phyloP scores from a whole-genome alignment of 768 basidiomycete genomes.

The Megacollybia marginata region DNA sequence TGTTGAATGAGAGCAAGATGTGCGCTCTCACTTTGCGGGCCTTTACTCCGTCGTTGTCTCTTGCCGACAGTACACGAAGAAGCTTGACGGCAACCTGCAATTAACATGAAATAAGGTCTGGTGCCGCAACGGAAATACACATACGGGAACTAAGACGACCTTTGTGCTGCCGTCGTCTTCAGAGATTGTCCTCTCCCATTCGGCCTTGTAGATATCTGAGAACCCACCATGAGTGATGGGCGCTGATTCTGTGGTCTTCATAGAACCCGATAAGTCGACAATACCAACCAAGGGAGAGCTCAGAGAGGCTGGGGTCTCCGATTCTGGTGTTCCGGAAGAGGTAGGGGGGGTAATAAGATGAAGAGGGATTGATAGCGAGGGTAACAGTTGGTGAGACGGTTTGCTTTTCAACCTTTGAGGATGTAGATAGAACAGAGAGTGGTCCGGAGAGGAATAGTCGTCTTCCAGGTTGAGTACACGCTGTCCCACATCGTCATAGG shows the following conservation, averaged over 20 bases:
- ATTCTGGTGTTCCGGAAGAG: constrained; percentile 2
- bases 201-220: constrained; percentile 41
- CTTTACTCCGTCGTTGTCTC: constrained; percentile 25
- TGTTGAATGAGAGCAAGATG: background rate
- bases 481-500: no score
- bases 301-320: constrained; percentile 19
- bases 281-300: constrained; percentile 24
- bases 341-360: background rate
- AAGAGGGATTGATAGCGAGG: background rate
- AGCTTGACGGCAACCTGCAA: constrained; percentile 41
- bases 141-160: constrained; percentile 4
- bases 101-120: background rate
- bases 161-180: constrained; percentile 5
- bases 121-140: background rate
- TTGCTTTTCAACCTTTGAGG: background rate
- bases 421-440: no score
- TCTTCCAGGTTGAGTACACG: no score
- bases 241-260: constrained; percentile 16
- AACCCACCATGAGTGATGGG: constrained; percentile 40
- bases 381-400: background rate
- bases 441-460: no score
- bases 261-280: constrained; percentile 22
- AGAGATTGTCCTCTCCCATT: constrained; percentile 17
- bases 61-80: constrained; percentile 25
- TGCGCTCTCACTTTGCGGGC: constrained; percentile 22